Conservation (phyloP, 2,329 filamentous ascomycete genomes). For the Teratosphaeria gauchensis region DNA sequence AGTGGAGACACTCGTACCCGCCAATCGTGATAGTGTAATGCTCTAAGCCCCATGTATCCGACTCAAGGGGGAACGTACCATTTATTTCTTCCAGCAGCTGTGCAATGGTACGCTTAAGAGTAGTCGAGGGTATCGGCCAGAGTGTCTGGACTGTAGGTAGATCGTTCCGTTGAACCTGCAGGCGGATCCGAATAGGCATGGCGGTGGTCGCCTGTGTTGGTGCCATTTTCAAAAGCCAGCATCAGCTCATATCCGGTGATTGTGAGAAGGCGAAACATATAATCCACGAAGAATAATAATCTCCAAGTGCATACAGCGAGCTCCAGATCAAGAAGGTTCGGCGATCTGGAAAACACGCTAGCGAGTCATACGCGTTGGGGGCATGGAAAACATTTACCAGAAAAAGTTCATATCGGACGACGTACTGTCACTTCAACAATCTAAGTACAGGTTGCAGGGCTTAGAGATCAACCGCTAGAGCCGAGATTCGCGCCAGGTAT, state of each 20-base stretch:
- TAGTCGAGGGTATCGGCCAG: conserved; percentile 50
- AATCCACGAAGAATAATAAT: neutral
- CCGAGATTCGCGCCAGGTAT: neutral
- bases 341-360: neutral
- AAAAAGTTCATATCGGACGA: neutral
- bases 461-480: no score
- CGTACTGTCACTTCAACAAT: no score
- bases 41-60: conserved; percentile 72
- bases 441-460: no score
- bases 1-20: conserved; percentile 82
- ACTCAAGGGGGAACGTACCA: conserved; percentile 70
- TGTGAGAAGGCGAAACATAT: neutral
- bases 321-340: neutral
- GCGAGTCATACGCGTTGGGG: neutral
- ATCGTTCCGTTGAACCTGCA: conserved; percentile 62
- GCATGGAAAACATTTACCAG: neutral
- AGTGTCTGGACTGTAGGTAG: conserved; percentile 64
- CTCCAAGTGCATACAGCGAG: neutral
- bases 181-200: conserved; percentile 55
- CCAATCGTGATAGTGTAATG: conserved; percentile 77
- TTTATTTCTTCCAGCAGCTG: conserved; percentile 72
- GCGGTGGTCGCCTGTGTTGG: neutral
- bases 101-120: conserved; percentile 49
- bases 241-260: neutral
- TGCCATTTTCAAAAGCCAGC: neutral